phyloP scores from a whole-genome alignment of 192 early-diverging fungal species.

The Gryganskiella cystojenkinii region DNA sequence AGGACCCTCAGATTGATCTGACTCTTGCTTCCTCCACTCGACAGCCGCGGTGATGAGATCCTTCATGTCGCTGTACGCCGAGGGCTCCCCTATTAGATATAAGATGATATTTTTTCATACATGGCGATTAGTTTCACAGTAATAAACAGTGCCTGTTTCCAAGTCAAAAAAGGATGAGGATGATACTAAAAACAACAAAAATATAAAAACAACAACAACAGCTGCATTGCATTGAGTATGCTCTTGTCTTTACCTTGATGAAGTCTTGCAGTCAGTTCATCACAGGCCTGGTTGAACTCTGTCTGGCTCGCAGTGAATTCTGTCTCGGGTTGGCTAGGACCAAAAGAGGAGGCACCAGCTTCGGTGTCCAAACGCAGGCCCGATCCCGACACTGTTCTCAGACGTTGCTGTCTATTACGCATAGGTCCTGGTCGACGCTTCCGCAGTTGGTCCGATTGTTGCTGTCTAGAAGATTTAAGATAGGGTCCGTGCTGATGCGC shows the following conservation, averaged over 20 bases:
- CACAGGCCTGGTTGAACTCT: slow-evolving; percentile 15
- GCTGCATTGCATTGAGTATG: too few relatives aligned
- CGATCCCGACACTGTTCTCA: slow-evolving; percentile 17
- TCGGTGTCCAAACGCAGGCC: slow-evolving; percentile 2
- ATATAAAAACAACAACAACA: too few relatives aligned
- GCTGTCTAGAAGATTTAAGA: slow-evolving; percentile 22
- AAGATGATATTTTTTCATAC: too few relatives aligned
- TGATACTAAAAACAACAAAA: too few relatives aligned
- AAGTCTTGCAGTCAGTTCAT: slow-evolving; percentile 24
- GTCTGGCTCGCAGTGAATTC: slow-evolving; percentile 1
- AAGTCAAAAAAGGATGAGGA: too few relatives aligned
- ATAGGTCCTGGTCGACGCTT: slow-evolving; percentile 13
- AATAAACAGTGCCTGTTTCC: too few relatives aligned
- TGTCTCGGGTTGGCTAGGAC: not conserved
- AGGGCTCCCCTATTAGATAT: not conserved
- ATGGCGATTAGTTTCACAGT: too few relatives aligned
- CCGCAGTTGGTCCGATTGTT: slow-evolving; percentile 17
- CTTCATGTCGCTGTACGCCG: not conserved
- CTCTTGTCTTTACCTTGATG: slow-evolving; percentile 50
- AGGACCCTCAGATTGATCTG: not conserved
- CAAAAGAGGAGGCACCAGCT: not conserved
- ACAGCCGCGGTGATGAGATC: slow-evolving; percentile 5
- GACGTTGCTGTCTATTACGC: slow-evolving; percentile 11
- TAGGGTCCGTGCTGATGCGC: slow-evolving; percentile 26
- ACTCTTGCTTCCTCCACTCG: slow-evolving; percentile 13